Evolutionary conservation across 371 early-diverging fungal genomes (phyloP), one percentile per base, ranked within the genome.

Genomic region (Umbelopsis sp.): DNA sequence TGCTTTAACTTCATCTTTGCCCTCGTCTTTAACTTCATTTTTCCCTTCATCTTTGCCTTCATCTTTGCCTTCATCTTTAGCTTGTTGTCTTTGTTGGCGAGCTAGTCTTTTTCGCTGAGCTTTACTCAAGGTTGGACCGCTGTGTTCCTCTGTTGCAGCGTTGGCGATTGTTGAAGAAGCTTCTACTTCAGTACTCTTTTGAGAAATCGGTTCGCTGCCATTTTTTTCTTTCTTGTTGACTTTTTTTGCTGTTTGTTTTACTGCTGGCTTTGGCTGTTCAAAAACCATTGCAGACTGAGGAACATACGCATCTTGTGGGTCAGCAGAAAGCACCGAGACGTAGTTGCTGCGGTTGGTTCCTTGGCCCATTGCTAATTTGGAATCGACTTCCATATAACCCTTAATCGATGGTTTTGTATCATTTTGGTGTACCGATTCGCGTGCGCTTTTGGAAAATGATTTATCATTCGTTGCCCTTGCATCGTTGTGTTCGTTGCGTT

Each of bases 181-280:
- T 68, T 22, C 3, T 18, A 41, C 41, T 41, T 10, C 41, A 10
- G 41, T 41, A 41, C 10, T 10, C 41, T 41, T 41, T 12, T 7
- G 41, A 41, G 41, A 1, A 41, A 41, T 41, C 7, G 12, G 12
- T 41, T 41, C 41, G 24, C 45, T 62, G 16, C 29, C 63, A 20
- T 65, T 67, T 71, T 46, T 62, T 52, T 48, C 68, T 44, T 52
- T 22, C 20, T 69, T 62, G 9, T 62, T 71, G 22, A 48, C 44
- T 25, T 53, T 50, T n/a, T 63, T 57, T 5, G 62, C 44, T 38
- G 52, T 24, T 53, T 44, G 29, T 4, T 29, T 29, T 66, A 20
- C 22, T n/a, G n/a, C 32, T 14, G 32, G 10, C 32, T 7, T 29
- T 62, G 37, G 24, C 57, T 62, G 8, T 9, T 50, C 24, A 5